Evolutionary conservation across 2,329 filamentous ascomycete genomes (phyloP), one percentile per base, ranked within the genome.

Genomic region (Colletotrichum horii): DNA sequence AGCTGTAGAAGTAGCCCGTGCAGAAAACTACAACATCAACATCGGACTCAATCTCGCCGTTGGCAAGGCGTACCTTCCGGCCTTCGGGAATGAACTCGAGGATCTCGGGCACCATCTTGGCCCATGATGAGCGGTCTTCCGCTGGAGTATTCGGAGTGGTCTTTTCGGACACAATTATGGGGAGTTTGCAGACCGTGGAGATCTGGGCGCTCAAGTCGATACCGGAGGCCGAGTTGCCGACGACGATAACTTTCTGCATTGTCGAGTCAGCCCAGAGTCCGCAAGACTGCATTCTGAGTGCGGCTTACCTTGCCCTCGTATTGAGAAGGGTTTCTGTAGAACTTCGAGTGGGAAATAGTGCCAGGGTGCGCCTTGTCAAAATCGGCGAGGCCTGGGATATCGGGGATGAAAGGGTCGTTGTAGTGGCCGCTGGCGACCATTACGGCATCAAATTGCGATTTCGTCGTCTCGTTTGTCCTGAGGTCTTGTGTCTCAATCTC

Each of bases 1-100:
- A 94, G 7, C 93, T 93, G 84, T 95, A 98, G 72, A 98, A 91
- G 80, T 97, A 98, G 1, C 96, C 96, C 0, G 96, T 98, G 82
- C 95, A 96, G 83, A 96, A 98, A 32, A 98, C 82, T 8, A 98
- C 86, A 2, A 91, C 90, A 80, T 98, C 96, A 71, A 98, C 84
- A 38, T 92, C 86, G 4, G 85, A 85, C 80, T 95, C 94, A 12
- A 93, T 81, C 0, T 87, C 87, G 3, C 93, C 94, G 79, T 95
- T 89, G 55, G 88, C 87, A 77, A 97, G 95, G 36, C 89, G 87
- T 0, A 95, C 71, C 4, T 60, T 66, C 85, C 86, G 28, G 85
- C 88, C 76, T 87, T 86, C 79, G 0, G 83, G 79, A 36, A 81
- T 83, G 76, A 81, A 90, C 81, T 79, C 89, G 2, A 86, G 84